Percentiles rank a stretch among this genome's conserved stretches.
These are phyloP conservation scores for Musa schizocarpa DNA, from an alignment of 176 grass and related monocot genomes.

Conservation along the genomic window DNA sequence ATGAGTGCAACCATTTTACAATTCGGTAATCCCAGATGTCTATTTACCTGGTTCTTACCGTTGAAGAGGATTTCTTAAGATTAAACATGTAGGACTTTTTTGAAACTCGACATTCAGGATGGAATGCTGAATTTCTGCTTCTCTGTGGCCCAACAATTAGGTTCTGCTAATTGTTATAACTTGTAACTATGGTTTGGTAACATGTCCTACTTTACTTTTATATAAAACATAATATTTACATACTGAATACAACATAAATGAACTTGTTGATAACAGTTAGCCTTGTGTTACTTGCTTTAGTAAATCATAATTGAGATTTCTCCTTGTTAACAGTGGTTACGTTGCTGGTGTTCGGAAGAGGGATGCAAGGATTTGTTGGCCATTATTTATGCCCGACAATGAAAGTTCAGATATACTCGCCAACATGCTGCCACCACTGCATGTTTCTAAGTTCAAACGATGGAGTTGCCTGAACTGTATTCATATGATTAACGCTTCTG, in stretches of 20 bases:
- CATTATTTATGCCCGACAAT: not conserved
- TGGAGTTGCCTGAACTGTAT: conserved; percentile 19
- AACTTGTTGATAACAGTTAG: not conserved
- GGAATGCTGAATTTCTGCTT: too few species aligned
- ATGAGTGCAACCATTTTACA: conserved; percentile 2
- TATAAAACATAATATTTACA: not conserved
- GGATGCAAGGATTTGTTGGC: conserved; percentile 19
- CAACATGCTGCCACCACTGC: not conserved
- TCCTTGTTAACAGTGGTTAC: conserved; percentile 6
- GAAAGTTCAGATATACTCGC: not conserved
- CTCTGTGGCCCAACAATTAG: too few species aligned
- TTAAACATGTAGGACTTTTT: not conserved
- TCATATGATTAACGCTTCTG: not conserved
- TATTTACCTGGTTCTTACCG: not conserved
- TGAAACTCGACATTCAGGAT: not conserved
- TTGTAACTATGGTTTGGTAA: not conserved
- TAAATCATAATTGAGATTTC: not conserved
- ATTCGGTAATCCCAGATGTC: not conserved
- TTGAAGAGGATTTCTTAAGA: not conserved
- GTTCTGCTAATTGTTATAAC: not conserved
- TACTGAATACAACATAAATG: not conserved
- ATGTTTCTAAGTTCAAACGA: conserved; percentile 8
- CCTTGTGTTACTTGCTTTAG: not conserved
- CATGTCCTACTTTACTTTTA: not conserved
- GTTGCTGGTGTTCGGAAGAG: conserved; percentile 11